Evolutionary conservation across 2,329 filamentous ascomycete genomes (phyloP).

Genomic region (Purpureocillium lavendulum): DNA sequence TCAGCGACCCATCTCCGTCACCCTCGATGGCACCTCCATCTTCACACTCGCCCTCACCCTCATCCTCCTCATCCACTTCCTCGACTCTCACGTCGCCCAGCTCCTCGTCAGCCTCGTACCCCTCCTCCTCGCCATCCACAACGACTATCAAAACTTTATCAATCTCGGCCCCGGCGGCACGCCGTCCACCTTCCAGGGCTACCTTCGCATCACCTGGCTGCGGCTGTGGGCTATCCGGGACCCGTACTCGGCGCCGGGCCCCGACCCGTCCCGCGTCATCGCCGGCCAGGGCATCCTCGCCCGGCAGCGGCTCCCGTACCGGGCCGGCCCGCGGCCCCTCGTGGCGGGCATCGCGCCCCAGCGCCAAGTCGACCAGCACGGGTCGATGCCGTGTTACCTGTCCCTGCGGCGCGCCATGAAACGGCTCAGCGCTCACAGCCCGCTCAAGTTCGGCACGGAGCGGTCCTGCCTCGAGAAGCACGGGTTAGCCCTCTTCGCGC

Average conservation of each 20-base stretch:
- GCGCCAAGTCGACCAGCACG: conserved; percentile 64
- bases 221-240: conserved; percentile 63
- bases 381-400: conserved; percentile 43
- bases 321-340: conserved; percentile 53
- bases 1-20: conserved; percentile 44
- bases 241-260: conserved; percentile 51
- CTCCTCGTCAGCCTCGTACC: conserved; percentile 42
- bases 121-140: conserved; percentile 44
- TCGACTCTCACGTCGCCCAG: conserved; percentile 39
- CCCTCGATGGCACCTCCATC: conserved; percentile 41
- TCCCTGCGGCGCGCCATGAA: conserved; percentile 45
- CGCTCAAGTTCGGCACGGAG: conserved; percentile 46
- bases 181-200: conserved; percentile 64
- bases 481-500: conserved; percentile 66
- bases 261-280: conserved; percentile 40
- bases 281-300: conserved; percentile 52
- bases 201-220: conserved; percentile 64
- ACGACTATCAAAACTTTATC: conserved; percentile 70
- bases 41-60: conserved; percentile 35
- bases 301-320: conserved; percentile 44
- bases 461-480: conserved; percentile 78
- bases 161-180: conserved; percentile 74
- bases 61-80: conserved; percentile 42
- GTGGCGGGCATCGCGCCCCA: conserved; percentile 76
- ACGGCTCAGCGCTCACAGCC: conserved; percentile 36